Conservation (phyloP, 768 basidiomycete genomes). For the Pisolithus marmoratus region DNA sequence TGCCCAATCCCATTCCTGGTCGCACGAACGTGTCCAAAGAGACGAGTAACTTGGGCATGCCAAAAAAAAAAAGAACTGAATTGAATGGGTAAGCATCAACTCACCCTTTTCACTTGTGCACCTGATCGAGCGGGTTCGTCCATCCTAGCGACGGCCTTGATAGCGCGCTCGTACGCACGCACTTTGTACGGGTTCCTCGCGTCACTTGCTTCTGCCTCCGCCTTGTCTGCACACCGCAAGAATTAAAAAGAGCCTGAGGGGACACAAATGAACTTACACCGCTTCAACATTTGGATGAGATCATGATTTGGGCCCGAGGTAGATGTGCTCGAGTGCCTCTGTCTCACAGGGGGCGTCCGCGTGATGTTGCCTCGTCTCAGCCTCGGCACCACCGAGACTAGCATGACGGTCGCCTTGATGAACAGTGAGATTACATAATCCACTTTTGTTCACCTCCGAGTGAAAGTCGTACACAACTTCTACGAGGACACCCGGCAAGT, state of each 20-base stretch:
- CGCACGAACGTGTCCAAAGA: too few relatives aligned
- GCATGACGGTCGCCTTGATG: conserved; percentile 8
- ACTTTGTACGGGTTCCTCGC: conserved; percentile 44
- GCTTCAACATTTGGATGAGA: conserved; percentile 36
- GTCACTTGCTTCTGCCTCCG: conserved; percentile 35
- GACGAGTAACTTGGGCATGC: too few relatives aligned
- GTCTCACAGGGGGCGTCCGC: background rate
- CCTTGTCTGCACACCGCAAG: conserved; percentile 27
- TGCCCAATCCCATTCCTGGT: background rate
- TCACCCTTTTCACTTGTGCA: conserved; percentile 31
- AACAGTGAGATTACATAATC: background rate
- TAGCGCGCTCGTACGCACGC: conserved; percentile 45
- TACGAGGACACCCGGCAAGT: background rate
- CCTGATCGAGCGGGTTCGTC: conserved; percentile 40
- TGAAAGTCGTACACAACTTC: background rate
- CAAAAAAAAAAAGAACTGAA: too few relatives aligned
- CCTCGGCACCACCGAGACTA: conserved; percentile 12
- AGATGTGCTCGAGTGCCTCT: conserved; percentile 6
- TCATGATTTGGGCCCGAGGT: conserved; percentile 28
- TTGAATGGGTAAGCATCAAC: too few relatives aligned
- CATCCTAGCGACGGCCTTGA: conserved; percentile 35
- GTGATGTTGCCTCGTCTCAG: background rate
- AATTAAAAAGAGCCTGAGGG: background rate
- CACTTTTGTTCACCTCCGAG: background rate
- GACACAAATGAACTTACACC: conserved; percentile 28